Evolutionary conservation across 2,329 filamentous ascomycete genomes (phyloP).

Genomic region (Davidsoniella neocaledoniae): DNA sequence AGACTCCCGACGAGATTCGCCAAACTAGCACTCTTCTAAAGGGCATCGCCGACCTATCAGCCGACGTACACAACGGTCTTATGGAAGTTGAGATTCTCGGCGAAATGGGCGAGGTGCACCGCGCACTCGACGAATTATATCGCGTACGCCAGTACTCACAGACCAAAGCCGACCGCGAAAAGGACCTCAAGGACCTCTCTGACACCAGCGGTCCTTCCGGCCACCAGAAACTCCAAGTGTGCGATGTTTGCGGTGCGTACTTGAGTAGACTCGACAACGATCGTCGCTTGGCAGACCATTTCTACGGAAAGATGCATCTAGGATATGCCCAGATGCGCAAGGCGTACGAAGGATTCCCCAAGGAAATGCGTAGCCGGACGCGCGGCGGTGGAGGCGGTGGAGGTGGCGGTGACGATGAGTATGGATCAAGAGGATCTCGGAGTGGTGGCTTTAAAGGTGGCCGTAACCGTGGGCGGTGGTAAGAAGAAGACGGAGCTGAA

Average conservation of each 20-base stretch:
- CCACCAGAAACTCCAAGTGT: constrained; percentile 96
- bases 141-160: constrained; percentile 66
- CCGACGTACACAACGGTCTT: constrained; percentile 65
- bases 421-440: constrained; percentile 17
- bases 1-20: constrained; percentile 92
- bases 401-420: constrained; percentile 25
- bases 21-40: constrained; percentile 72
- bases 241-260: constrained; percentile 95
- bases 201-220: constrained; percentile 87
- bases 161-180: constrained; percentile 67
- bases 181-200: constrained; percentile 74
- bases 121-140: constrained; percentile 76
- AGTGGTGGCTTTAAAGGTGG: constrained; percentile 28
- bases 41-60: constrained; percentile 63
- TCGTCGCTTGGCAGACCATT: constrained; percentile 82
- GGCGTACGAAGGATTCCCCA: constrained; percentile 71
- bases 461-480: constrained; percentile 34
- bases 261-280: constrained; percentile 87
- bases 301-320: constrained; percentile 98
- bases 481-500: constrained; percentile 11
- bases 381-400: constrained; percentile 35
- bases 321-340: constrained; percentile 97
- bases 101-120: constrained; percentile 62
- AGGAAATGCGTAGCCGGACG: constrained; percentile 62
- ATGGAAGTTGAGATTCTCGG: constrained; percentile 75